phyloP scores from a whole-genome alignment of 148 eudicot species.

The Chenopodium berlandieri region DNA sequence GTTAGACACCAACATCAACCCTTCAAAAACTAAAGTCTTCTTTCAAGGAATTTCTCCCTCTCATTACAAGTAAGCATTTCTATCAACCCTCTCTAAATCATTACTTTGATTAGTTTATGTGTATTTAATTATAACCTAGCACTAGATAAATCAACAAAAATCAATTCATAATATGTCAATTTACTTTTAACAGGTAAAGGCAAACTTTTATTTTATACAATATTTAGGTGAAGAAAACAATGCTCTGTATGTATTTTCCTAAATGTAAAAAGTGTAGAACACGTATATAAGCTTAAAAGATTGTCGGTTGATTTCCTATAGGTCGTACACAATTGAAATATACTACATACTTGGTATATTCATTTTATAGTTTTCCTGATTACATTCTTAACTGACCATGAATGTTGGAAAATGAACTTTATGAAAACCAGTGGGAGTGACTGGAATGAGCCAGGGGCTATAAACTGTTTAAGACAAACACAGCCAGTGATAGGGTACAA shows the following conservation, averaged over 20 bases:
- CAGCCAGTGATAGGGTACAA: conserved; percentile 50
- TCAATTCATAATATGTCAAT: too few species aligned
- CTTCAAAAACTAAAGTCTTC: conserved; percentile 61
- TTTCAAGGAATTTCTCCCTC: conserved; percentile 98
- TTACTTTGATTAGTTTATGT: too few species aligned
- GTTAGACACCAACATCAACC: conserved; percentile 68
- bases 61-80: conserved; percentile 77
- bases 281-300: too few species aligned
- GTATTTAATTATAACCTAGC: not conserved
- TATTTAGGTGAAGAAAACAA: not conserved
- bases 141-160: not conserved
- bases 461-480: conserved; percentile 53
- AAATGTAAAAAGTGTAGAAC: not conserved
- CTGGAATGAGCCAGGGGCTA: conserved; percentile 65
- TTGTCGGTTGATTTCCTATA: too few species aligned
- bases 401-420: not conserved
- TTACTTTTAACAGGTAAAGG: too few species aligned
- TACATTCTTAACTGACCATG: not conserved
- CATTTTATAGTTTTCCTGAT: too few species aligned
- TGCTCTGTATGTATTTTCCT: too few species aligned
- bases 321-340: too few species aligned
- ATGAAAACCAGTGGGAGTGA: conserved; percentile 56
- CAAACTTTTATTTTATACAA: too few species aligned
- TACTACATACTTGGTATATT: too few species aligned
- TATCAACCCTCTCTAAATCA: not conserved